Base-by-base conservation (phyloP, 2,329 filamentous ascomycete genomes). In the Fusarium keratoplasticum region DNA sequence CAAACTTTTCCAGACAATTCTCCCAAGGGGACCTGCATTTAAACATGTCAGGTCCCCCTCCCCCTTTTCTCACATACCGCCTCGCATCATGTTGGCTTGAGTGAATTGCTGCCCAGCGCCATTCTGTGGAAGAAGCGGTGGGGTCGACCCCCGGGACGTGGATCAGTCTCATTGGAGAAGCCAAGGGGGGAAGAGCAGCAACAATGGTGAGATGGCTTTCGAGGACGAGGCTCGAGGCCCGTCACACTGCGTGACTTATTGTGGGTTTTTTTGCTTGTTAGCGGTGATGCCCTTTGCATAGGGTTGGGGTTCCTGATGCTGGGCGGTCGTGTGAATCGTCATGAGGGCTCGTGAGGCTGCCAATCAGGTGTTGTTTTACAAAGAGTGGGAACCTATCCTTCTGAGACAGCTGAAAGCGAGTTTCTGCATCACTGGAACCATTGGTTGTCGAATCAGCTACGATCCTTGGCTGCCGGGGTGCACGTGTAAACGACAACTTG, bases 161-260 rank as follows among this genome's bases (percentile, higher is more conserved):
- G 76, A 76, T 76, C 60, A 54, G 70, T 74, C 69, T 71, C 38
- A 81, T 81, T 81, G 76, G 75, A 78, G 73, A 50, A 59, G 44
- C 42, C 20, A 29, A 16, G n/a, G 55, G n/a, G 50, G 42, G 40
- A 57, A 50, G 42, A 61, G 57, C 61, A 67, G 64, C 61, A 50
- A 71, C 42, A 68, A 70, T 68, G 74, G 68, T 60, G 68, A 72
- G 69, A 77, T 64, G 72, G 36, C 35, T 64, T 33, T 36, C 59
- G 14, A 55, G 35, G 20, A 50, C 42, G 57, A 78, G 64, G 60
- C 58, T 71, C 64, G 64, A 64, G 60, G 44, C 52, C 62, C 33
- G 47, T 69, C 66, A 58, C 59, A 63, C 50, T 70, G 58, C 29
- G 38, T 54, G 52, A 55, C 47, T 68, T 69, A 40, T 14, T 59